These are phyloP conservation scores for Apophysomyces elegans DNA, from an alignment of 371 early-diverging fungal species.

Conservation along the genomic window DNA sequence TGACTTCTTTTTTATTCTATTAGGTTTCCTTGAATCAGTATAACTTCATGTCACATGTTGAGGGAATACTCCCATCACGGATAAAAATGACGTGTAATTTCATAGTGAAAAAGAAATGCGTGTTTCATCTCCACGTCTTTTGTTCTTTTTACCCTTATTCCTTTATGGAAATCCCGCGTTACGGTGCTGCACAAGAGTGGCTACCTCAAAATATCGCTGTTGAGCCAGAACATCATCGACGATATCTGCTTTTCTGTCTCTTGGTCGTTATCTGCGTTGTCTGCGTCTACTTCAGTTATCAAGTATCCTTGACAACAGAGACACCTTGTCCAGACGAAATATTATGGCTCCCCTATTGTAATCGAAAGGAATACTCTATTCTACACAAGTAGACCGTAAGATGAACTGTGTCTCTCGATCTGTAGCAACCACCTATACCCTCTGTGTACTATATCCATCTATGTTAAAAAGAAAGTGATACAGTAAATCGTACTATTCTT, in stretches of 20 bases:
- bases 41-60: background rate
- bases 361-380: constrained; percentile 19
- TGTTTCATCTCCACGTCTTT: constrained; percentile 2
- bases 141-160: background rate
- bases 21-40: background rate
- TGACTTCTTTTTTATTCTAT: no score
- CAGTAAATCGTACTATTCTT: no score
- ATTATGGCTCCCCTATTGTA: constrained; percentile 28
- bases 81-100: constrained; percentile 3
- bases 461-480: no score
- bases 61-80: background rate
- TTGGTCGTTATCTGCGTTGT: constrained; percentile 19
- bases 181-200: constrained; percentile 2
- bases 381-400: background rate
- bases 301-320: constrained; percentile 13
- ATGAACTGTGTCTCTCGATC: background rate
- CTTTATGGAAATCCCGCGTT: background rate
- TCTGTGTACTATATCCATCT: no score
- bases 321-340: constrained; percentile 24
- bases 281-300: constrained; percentile 23
- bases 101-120: background rate
- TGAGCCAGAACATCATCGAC: constrained; percentile 7
- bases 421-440: background rate
- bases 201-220: background rate
- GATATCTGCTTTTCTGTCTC: constrained; percentile 16